phyloP scores from a whole-genome alignment of 768 basidiomycete species.

The Agrocybe praecox region DNA sequence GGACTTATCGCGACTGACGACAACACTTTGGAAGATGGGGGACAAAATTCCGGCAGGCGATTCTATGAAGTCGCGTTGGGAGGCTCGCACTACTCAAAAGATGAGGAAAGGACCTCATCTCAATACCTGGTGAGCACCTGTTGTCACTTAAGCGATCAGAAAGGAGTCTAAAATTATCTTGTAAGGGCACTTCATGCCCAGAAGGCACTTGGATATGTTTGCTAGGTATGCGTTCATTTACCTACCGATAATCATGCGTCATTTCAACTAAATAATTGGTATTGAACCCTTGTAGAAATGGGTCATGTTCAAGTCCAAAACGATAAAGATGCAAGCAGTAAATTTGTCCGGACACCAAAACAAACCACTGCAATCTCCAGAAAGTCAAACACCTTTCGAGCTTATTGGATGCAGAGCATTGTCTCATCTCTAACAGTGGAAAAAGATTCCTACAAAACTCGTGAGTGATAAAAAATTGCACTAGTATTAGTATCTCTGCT shows the following conservation, averaged over 20 bases:
- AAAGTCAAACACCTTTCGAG: neutral
- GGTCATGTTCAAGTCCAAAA: neutral
- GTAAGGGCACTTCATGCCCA: constrained; percentile 20
- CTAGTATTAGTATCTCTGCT: neutral
- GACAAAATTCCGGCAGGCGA: too few relatives aligned
- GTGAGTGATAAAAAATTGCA: neutral
- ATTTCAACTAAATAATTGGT: too few relatives aligned
- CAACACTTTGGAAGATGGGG: too few relatives aligned
- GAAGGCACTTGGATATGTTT: constrained; percentile 31
- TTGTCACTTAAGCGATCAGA: neutral
- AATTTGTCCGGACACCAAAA: neutral
- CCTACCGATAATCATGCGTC: neutral
- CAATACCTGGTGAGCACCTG: too few relatives aligned
- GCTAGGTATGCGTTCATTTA: constrained; percentile 20
- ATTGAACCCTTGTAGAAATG: neutral
- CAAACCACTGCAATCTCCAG: neutral
- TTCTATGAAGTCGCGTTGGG: too few relatives aligned
- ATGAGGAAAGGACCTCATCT: too few relatives aligned
- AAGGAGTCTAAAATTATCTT: neutral
- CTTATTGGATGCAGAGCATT: too few relatives aligned
- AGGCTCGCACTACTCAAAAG: neutral
- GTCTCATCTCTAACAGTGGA: neutral
- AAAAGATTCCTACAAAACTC: neutral
- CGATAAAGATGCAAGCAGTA: neutral
- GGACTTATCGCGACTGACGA: too few relatives aligned